phyloP scores from a whole-genome alignment of 768 basidiomycete species.

The Amyloporia xantha region DNA sequence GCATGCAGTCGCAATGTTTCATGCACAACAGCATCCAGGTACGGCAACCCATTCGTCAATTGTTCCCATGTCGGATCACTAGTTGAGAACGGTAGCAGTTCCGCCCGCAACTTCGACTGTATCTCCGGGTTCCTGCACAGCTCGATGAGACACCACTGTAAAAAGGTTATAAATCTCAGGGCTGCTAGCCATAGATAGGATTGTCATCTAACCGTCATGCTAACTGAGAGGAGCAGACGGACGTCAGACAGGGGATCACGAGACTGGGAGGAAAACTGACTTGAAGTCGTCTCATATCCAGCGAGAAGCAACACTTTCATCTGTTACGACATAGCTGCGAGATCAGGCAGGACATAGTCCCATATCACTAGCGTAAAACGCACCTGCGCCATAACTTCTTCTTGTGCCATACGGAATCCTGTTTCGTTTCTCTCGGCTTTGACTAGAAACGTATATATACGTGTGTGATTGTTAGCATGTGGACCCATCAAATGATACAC shows the following conservation, averaged over 20 bases:
- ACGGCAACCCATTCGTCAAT: slow-evolving; percentile 37
- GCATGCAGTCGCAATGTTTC: slow-evolving; percentile 42
- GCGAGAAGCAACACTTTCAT: slow-evolving; percentile 33
- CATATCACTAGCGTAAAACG: not conserved
- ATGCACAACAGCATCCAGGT: too few species aligned
- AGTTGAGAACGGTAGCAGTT: slow-evolving; percentile 36
- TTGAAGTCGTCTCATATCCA: slow-evolving; percentile 49
- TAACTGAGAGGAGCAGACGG: slow-evolving; percentile 10
- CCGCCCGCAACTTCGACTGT: slow-evolving; percentile 44
- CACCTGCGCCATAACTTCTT: slow-evolving; percentile 37
- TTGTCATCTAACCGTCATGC: slow-evolving; percentile 13
- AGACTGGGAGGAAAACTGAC: slow-evolving; percentile 19
- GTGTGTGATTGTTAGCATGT: too few species aligned
- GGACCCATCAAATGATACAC: not conserved
- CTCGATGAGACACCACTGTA: slow-evolving; percentile 53
- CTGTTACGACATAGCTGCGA: slow-evolving; percentile 14
- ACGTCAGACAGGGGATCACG: too few species aligned
- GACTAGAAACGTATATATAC: slow-evolving; percentile 20
- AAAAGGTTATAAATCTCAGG: not conserved
- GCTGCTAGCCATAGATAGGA: too few species aligned
- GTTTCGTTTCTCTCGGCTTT: slow-evolving; percentile 27
- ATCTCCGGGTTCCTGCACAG: slow-evolving; percentile 37
- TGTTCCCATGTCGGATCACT: slow-evolving; percentile 50
- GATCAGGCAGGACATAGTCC: slow-evolving; percentile 1
- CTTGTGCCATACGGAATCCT: slow-evolving; percentile 28